A percentile compares a stretch with the other conserved stretches of the same genome.
Conservation (phyloP, 768 basidiomycete genomes). For the Mycena belliarum region DNA sequence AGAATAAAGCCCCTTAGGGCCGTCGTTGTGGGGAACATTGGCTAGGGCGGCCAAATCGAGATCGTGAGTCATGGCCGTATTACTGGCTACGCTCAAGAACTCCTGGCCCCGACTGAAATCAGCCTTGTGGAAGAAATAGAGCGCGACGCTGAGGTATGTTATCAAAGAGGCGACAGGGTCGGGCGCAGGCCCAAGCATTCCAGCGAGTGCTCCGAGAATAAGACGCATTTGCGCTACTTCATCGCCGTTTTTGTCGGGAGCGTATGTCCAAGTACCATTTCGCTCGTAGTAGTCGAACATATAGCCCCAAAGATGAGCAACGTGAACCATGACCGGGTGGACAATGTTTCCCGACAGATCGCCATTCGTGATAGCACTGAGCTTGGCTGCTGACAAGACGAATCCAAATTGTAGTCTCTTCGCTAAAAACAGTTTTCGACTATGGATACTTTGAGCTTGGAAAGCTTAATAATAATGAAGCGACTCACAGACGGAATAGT, state of each 20-base stretch:
- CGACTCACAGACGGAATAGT: conserved; percentile 10
- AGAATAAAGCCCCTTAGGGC: conserved; percentile 3
- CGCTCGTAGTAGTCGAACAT: conserved; percentile 15
- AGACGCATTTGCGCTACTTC: conserved; percentile 21
- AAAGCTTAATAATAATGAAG: not conserved
- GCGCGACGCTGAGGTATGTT: conserved; percentile 8
- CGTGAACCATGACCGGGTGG: conserved; percentile 18
- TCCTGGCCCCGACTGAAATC: conserved; percentile 13
- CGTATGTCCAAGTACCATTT: conserved; percentile 11
- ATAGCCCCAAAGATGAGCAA: conserved; percentile 20
- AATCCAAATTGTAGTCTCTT: conserved; percentile 13
- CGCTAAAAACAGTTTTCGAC: conserved; percentile 16
- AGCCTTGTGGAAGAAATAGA: conserved; percentile 20
- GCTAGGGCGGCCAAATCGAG: conserved; percentile 15
- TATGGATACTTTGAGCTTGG: not conserved
- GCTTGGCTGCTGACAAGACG: conserved; percentile 4
- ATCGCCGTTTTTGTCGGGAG: conserved; percentile 6
- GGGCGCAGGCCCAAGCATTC: conserved; percentile 14
- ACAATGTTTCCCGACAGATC: conserved; percentile 14
- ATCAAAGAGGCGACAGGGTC: conserved; percentile 4
- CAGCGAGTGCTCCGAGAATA: conserved; percentile 14
- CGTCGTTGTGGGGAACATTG: not conserved
- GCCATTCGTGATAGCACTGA: conserved; percentile 6
- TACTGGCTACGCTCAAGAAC: conserved; percentile 7
- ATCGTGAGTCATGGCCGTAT: conserved; percentile 9